Base-by-base conservation (phyloP, 306 rosid species). In the Casuarina glauca region DNA sequence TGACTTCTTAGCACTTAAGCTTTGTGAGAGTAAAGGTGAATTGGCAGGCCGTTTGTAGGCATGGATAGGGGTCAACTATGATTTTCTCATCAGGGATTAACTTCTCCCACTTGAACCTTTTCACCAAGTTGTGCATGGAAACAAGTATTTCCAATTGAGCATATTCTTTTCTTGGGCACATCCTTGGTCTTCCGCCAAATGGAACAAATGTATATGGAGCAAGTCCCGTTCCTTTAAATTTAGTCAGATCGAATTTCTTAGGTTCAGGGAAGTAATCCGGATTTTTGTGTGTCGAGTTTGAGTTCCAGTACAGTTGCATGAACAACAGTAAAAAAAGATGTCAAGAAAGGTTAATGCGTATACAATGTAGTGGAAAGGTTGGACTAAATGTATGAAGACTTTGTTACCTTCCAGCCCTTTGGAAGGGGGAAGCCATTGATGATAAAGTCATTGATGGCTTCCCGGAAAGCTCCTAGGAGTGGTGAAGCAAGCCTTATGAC, bases 161-260 rank as follows among this genome's bases (percentile, higher is more conserved):
- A 45, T 93, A 93, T 87, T 93, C 99, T 82, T 89, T 92, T 20
- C 97, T 96, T 0, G 99, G 99, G 83, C 99, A 95, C 97, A 91
- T 92, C 61, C 98, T 86, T 2, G 98, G 98, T 12, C 98, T 97
- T 46, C 98, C 97, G 10, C 97, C 98, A 4, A 95, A 92, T 8
- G 98, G 97, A 6, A 95, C 98, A 48, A 84, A 95, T 0, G 93
- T 92, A 82, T 89, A 92, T 0, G 98, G 98, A 0, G 89, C 89
- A 0, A 97, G 97, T 0, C 98, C 98, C 1, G 79, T 60, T 9
- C 98, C 97, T 69, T 95, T 97, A 19, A 92, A 95, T 74, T 97
- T 89, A 17, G 35, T 54, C 0, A 97, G 98, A 45, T 95, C 97
- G 3, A 95, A 95, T 44, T 89, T 91, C 73, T 82, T 72, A 0